Evolutionary conservation across 2,329 filamentous ascomycete species (phyloP), one percentile per base, ranked within the genome.

Genomic region (Orbilia quercus): DNA sequence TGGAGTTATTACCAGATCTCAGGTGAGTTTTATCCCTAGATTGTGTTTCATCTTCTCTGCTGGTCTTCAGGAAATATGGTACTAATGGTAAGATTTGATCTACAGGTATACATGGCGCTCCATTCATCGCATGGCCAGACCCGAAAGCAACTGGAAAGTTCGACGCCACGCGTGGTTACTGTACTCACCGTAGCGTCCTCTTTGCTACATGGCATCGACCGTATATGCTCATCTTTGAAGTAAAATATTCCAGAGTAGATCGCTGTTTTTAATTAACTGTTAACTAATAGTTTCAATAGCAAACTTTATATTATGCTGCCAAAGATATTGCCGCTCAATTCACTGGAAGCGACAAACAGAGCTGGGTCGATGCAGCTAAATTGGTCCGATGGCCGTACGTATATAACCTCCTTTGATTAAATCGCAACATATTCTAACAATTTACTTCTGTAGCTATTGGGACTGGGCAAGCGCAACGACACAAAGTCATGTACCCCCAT

Each of bases 141-240:
- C 45, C 45, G 7, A 50, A 50, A 28, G 45, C 25, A 28, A n/a
- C 6, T 9, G 45, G 45, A 25, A 50, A 50, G 3, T 50, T 50
- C 14, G 23, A 50, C 18, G 6, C 2, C 2, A 50, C 20, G 14
- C 20, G 23, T 2, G 58, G 58, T 14, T 62, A 62, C 16, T 62
- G 58, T 14, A 36, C 47, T 20, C 58, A 62, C n/a, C 44, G 34
- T 48, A 51, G 18, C n/a, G 45, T 51, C 11, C 14, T 40, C 18
- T 79, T 79, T 54, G 66, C 74, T 5, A 76, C 76, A 48, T 79
- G 78, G 78, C 78, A 79, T 67, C 69, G 78, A 25, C 76, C 77
- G 5, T 79, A 79, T 47, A 48, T 78, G 45, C 34, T 65, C 12
- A 72, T 78, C 36, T 45, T 77, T 7, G 77, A 79, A 70, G 76